Evolutionary conservation across 202 grass and related monocot genomes (phyloP), one percentile per base, ranked within the genome.

Genomic region (Panicum hallii): DNA sequence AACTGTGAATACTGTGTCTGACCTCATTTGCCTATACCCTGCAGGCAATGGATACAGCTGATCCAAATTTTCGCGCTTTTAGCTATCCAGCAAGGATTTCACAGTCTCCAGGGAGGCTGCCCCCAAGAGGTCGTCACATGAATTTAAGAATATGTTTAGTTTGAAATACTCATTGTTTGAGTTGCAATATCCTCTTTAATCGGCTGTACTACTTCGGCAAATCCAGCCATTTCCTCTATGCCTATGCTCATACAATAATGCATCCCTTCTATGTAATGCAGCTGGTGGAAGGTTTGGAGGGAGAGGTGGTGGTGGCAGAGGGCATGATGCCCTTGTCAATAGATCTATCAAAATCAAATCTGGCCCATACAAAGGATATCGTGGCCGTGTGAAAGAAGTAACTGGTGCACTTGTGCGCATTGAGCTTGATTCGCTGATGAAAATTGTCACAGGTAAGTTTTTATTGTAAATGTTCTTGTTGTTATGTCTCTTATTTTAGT

Each of bases 351-450:
- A 88, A 86, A 93, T 97, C 78, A 94, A 83, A 88, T 80, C 79
- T 86, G 95, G 92, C 5, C 85, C 87, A 17, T 87, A 84, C 57
- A 97, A 97, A 65, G 95, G 95, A 68, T 97, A 93, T 53, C 87
- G 89, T 46, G 95, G 95, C 9, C 72, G 85, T 74, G 87, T 97
- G 84, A 91, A 89, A 75, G 90, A 97, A 88, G 74, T 94, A 54
- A 94, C 78, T 42, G 89, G 95, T 55, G 30, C 44, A 72, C 84
- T 88, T 72, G 89, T 93, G 5, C 89, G 90, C 19, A 77, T 97
- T 56, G 95, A 97, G 60, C 86, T 97, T 82, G 95, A 97, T 32
- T 94, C 92, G 70, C 84, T 62, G 32, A 94, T 94, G 92, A 94
- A 91, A 79, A 85, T 86, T 82, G 89, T 97, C 23, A 80, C 89